Conservation (phyloP, 768 basidiomycete genomes). For the Amanita fuliginea region DNA sequence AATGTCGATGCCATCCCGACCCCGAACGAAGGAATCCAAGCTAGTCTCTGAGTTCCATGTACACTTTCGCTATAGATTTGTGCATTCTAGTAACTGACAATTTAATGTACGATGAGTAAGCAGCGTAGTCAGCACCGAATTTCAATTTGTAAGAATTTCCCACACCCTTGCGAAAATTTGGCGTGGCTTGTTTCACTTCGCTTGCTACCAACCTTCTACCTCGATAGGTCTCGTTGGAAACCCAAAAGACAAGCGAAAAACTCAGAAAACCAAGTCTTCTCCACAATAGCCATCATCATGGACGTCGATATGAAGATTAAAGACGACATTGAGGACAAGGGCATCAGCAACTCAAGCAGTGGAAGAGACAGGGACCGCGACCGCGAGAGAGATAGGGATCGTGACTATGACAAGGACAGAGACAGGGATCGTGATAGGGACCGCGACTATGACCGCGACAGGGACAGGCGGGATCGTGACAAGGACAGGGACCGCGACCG, state of each 20-base stretch:
- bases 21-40: not conserved
- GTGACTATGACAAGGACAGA: slow-evolving; percentile 33
- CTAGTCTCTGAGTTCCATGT: not conserved
- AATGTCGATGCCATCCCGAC: slow-evolving; percentile 14
- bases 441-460: slow-evolving; percentile 26
- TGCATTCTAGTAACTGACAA: not conserved
- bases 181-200: slow-evolving; percentile 1
- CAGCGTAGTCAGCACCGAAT: not conserved
- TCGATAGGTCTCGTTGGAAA: not conserved
- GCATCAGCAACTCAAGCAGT: slow-evolving; percentile 25
- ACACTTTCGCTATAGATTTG: too few relatives aligned
- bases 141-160: not conserved
- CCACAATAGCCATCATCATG: slow-evolving; percentile 27
- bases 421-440: slow-evolving; percentile 31
- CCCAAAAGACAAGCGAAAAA: not conserved
- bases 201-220: not conserved
- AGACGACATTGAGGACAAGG: slow-evolving; percentile 62
- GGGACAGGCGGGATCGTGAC: slow-evolving; percentile 30
- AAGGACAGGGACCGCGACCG: slow-evolving; percentile 30
- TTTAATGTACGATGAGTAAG: not conserved
- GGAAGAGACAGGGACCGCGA: slow-evolving; percentile 33
- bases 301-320: slow-evolving; percentile 78
- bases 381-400: slow-evolving; percentile 26
- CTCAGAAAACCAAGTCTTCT: not conserved
- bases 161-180: not conserved